phyloP scores from a whole-genome alignment of 2,329 filamentous ascomycete species.

The Epichloe gansuensis region DNA sequence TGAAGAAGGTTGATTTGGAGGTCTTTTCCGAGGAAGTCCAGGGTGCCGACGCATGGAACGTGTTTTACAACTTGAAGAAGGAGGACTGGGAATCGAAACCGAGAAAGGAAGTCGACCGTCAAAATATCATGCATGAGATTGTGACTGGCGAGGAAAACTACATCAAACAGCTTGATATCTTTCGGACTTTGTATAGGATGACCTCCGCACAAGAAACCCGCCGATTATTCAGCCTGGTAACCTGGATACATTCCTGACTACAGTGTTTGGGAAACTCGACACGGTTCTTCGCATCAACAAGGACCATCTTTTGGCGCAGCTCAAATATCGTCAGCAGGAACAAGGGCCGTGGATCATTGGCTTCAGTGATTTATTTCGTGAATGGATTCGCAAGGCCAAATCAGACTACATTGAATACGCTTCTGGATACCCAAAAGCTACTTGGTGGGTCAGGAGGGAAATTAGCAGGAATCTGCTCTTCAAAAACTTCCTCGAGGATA shows the following conservation, averaged over 20 bases:
- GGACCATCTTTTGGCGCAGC: conserved; percentile 78
- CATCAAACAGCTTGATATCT: conserved; percentile 78
- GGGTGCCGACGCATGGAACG: conserved; percentile 68
- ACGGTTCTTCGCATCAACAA: conserved; percentile 84
- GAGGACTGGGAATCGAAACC: conserved; percentile 58
- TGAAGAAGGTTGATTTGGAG: conserved; percentile 88
- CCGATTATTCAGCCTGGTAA: conserved; percentile 70
- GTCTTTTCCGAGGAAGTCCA: conserved; percentile 58
- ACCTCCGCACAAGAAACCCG: conserved; percentile 59
- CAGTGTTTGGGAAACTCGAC: conserved; percentile 87
- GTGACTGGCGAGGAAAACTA: conserved; percentile 86
- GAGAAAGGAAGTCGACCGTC: conserved; percentile 82
- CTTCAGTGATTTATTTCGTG: conserved; percentile 93
- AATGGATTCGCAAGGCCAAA: conserved; percentile 95
- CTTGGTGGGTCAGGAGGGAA: conserved; percentile 74
- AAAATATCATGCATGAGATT: conserved; percentile 92
- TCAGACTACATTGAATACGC: conserved; percentile 86
- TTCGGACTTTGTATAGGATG: conserved; percentile 80
- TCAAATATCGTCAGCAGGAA: conserved; percentile 94
- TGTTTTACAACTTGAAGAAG: conserved; percentile 74
- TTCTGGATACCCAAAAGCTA: conserved; percentile 71
- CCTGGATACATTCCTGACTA: conserved; percentile 65
- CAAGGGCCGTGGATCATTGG: conserved; percentile 90
- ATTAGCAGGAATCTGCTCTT: conserved; percentile 77
- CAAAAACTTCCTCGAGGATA: conserved; percentile 71